Percentiles rank a stretch among this genome's conserved stretches.
Conservation (phyloP, 768 basidiomycete species). For the Exsudoporus frostii region DNA sequence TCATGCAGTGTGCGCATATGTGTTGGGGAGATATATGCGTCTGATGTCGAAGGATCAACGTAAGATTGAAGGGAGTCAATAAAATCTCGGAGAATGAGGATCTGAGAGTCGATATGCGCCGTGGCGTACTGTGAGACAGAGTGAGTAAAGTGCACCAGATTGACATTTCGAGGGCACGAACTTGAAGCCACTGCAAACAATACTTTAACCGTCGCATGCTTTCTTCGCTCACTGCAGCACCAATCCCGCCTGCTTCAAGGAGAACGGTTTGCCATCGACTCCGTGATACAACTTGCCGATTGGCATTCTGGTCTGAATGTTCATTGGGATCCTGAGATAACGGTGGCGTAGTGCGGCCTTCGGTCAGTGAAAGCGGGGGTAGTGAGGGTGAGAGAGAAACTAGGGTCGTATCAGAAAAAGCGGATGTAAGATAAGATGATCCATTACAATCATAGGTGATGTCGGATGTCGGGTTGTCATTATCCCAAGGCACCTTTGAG, state of each 20-base stretch:
- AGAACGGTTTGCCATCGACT: slow-evolving; percentile 84
- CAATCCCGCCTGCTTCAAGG: slow-evolving; percentile 82
- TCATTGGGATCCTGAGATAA: slow-evolving; percentile 15
- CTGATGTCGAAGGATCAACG: slow-evolving; percentile 25
- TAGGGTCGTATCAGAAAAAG: slow-evolving; percentile 7
- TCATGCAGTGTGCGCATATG: slow-evolving; percentile 68
- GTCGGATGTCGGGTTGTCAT: neutral
- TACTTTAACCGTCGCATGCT: slow-evolving; percentile 84
- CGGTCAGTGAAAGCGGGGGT: neutral
- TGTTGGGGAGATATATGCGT: slow-evolving; percentile 39
- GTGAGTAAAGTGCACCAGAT: neutral
- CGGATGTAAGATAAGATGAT: slow-evolving; percentile 3
- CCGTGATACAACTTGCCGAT: slow-evolving; percentile 61
- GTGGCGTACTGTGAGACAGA: slow-evolving; percentile 67
- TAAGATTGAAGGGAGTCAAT: slow-evolving; percentile 61
- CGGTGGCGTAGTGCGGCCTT: slow-evolving; percentile 25
- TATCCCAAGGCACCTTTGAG: neutral
- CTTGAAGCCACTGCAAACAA: slow-evolving; percentile 86
- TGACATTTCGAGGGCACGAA: slow-evolving; percentile 32
- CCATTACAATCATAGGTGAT: slow-evolving; percentile 1
- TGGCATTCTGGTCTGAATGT: slow-evolving; percentile 20
- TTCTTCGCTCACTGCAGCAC: slow-evolving; percentile 88
- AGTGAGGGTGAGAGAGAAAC: neutral
- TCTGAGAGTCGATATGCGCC: slow-evolving; percentile 82
- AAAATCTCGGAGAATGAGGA: slow-evolving; percentile 79